Conservation (phyloP, 2,329 filamentous ascomycete genomes). For the Colletotrichum shisoi region DNA sequence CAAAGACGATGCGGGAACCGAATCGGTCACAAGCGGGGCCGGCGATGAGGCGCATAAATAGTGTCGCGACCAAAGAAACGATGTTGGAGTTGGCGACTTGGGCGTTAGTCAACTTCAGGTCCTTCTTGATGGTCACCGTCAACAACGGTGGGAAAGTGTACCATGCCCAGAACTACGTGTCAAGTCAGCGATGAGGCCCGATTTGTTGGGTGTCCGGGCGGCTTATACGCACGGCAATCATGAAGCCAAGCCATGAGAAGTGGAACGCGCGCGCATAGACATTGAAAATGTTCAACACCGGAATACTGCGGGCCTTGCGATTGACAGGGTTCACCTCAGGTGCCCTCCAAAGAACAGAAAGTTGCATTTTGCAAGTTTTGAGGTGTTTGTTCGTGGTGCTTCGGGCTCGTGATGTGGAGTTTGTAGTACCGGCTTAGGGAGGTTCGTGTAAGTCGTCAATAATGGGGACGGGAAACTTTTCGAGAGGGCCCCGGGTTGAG, state of each 20-base stretch:
- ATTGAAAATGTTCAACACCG: slow-evolving; percentile 78
- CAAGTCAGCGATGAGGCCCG: slow-evolving; percentile 43
- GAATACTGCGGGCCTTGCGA: slow-evolving; percentile 81
- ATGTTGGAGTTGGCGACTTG: slow-evolving; percentile 92
- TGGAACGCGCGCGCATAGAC: slow-evolving; percentile 87
- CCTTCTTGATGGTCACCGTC: slow-evolving; percentile 78
- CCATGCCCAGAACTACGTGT: slow-evolving; percentile 77
- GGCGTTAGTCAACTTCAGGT: slow-evolving; percentile 73
- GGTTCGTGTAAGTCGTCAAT: slow-evolving; percentile 7
- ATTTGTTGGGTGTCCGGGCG: not conserved
- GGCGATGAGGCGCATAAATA: slow-evolving; percentile 78
- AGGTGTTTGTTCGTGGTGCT: not conserved
- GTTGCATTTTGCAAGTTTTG: slow-evolving; percentile 44
- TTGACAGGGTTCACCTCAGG: slow-evolving; percentile 86
- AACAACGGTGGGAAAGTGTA: slow-evolving; percentile 88
- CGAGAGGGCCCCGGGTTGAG: not conserved
- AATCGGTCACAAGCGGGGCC: slow-evolving; percentile 87
- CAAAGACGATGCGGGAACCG: slow-evolving; percentile 82
- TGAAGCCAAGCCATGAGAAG: slow-evolving; percentile 87
- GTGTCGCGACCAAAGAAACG: slow-evolving; percentile 75
- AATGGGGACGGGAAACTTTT: not conserved
- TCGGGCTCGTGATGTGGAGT: not conserved
- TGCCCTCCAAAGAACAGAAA: slow-evolving; percentile 57
- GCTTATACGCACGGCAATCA: slow-evolving; percentile 73
- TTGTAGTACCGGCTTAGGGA: not conserved